phyloP scores from a whole-genome alignment of 2,329 filamentous ascomycete species.

The Curvularia lunata region DNA sequence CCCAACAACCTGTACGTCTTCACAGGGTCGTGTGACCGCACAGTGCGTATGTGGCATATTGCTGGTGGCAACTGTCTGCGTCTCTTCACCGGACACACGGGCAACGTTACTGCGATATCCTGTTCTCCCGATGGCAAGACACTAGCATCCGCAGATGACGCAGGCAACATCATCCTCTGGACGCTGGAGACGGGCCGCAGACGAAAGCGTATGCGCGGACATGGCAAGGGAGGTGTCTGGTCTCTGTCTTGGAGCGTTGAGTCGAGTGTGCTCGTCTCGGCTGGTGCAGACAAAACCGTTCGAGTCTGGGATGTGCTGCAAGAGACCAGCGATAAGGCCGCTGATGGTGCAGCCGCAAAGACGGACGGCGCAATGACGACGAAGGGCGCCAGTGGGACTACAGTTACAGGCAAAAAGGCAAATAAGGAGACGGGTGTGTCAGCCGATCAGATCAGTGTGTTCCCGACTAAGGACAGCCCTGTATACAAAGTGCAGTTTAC shows the following conservation, averaged over 20 bases:
- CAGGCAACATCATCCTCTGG: conserved; percentile 93
- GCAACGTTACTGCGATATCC: conserved; percentile 82
- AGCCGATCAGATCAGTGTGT: conserved; percentile 91
- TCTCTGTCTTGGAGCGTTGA: conserved; percentile 93
- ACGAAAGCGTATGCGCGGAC: conserved; percentile 91
- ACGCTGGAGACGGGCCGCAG: conserved; percentile 84
- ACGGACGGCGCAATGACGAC: conserved; percentile 60
- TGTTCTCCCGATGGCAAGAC: conserved; percentile 88
- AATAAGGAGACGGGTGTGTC: conserved; percentile 89
- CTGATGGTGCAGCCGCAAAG: conserved; percentile 58
- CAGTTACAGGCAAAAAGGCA: conserved; percentile 66
- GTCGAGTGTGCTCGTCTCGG: conserved; percentile 86
- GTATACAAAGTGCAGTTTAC: conserved; percentile 94
- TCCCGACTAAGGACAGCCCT: conserved; percentile 94
- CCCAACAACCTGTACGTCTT: conserved; percentile 94
- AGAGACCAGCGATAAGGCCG: conserved; percentile 64
- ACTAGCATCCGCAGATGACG: conserved; percentile 86
- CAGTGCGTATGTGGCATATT: conserved; percentile 97
- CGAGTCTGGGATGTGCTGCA: conserved; percentile 89
- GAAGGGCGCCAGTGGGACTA: conserved; percentile 55
- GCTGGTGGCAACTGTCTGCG: conserved; percentile 84
- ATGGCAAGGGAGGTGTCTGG: conserved; percentile 92
- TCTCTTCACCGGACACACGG: conserved; percentile 89
- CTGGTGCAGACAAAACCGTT: conserved; percentile 89
- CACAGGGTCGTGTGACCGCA: conserved; percentile 90